Conservation (phyloP, 2,329 filamentous ascomycete genomes). For the Penicillium sp. region DNA sequence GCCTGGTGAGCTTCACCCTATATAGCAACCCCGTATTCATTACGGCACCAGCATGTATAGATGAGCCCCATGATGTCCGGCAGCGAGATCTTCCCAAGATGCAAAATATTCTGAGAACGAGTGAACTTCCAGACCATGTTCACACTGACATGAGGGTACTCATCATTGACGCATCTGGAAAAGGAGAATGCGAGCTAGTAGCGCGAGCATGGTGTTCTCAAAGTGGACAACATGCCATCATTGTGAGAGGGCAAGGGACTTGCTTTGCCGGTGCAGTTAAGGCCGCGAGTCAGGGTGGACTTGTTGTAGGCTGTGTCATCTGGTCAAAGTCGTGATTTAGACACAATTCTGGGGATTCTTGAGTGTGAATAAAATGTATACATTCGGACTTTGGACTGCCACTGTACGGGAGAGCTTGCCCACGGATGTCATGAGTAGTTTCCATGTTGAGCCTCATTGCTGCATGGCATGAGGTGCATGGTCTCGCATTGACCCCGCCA, state of each 20-base stretch:
- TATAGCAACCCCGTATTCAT: slow-evolving; percentile 27
- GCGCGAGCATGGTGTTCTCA: slow-evolving; percentile 39
- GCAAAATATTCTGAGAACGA: neutral
- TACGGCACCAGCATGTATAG: slow-evolving; percentile 8
- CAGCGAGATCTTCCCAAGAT: slow-evolving; percentile 12
- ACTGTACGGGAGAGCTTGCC: neutral
- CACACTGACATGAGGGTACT: slow-evolving; percentile 16
- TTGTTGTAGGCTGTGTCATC: slow-evolving; percentile 13
- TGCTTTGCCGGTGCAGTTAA: slow-evolving; percentile 37
- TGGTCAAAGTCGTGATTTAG: slow-evolving; percentile 4
- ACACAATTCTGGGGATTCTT: neutral
- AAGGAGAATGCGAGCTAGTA: slow-evolving; percentile 29
- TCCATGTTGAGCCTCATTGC: neutral
- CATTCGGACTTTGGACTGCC: neutral
- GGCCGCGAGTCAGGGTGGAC: slow-evolving; percentile 19
- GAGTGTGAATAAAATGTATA: neutral
- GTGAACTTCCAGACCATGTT: slow-evolving; percentile 11
- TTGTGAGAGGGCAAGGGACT: slow-evolving; percentile 28
- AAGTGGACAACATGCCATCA: slow-evolving; percentile 34
- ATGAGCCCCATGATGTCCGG: slow-evolving; percentile 9
- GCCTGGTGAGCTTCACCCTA: slow-evolving; percentile 7
- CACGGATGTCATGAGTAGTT: neutral
- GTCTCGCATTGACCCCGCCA: neutral
- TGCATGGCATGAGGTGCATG: neutral
- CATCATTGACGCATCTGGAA: slow-evolving; percentile 27